Percentiles rank a stretch among this genome's conserved stretches.
phyloP scores from a whole-genome alignment of 1,284 basidiomycete species.

The Coniophora puteana region DNA sequence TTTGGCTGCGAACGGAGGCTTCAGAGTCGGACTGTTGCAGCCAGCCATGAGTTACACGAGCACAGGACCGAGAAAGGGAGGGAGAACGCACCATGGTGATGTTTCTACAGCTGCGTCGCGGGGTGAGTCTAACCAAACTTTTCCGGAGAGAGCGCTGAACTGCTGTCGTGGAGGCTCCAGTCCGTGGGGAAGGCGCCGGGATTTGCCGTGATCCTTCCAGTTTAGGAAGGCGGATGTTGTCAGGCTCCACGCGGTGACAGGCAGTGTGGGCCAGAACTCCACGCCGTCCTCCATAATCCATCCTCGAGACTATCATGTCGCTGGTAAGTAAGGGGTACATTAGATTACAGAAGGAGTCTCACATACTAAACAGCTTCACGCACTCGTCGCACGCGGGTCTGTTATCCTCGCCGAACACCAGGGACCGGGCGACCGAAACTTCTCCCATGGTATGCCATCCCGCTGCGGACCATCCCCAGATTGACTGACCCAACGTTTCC shows the following conservation, averaged over 20 bases:
- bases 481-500: slow-evolving; percentile 1
- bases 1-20: slow-evolving; percentile 40
- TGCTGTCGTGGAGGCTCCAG: slow-evolving; percentile 22
- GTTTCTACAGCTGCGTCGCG: slow-evolving; percentile 10
- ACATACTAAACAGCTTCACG: slow-evolving; percentile 59
- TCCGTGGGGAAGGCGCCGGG: slow-evolving; percentile 19
- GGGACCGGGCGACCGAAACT: slow-evolving; percentile 67
- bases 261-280: not conserved
- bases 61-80: not conserved
- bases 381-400: slow-evolving; percentile 79
- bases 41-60: not conserved
- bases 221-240: slow-evolving; percentile 2
- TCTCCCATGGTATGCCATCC: slow-evolving; percentile 73
- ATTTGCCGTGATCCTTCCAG: slow-evolving; percentile 13
- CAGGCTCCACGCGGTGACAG: slow-evolving; percentile 1
- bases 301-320: slow-evolving; percentile 29
- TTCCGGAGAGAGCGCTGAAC: too few species aligned
- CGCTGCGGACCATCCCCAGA: not conserved
- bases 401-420: slow-evolving; percentile 84
- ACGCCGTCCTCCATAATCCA: not conserved
- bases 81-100: slow-evolving; percentile 21
- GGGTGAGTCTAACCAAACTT: not conserved
- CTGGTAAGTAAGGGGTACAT: slow-evolving; percentile 26
- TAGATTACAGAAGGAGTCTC: not conserved
- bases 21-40: slow-evolving; percentile 62